These are phyloP conservation scores for Citrus reticulata DNA, from an alignment of 345 rosid genomes.

Conservation along the genomic window DNA sequence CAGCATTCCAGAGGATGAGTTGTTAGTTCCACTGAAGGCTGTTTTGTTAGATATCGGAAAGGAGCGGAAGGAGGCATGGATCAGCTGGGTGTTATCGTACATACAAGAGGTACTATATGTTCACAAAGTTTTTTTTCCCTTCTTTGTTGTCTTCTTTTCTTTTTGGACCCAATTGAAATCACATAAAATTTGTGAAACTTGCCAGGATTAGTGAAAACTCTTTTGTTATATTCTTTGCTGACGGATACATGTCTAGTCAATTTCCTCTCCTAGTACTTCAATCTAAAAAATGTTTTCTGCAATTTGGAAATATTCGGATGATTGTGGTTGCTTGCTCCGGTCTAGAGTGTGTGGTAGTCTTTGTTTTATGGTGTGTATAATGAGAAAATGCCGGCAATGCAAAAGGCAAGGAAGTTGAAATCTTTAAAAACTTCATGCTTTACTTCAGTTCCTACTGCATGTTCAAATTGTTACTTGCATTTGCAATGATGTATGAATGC, in stretches of 20 bases:
- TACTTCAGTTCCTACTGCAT: not conserved
- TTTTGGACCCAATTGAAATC: not conserved
- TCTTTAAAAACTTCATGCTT: not conserved
- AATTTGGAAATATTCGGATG: not conserved
- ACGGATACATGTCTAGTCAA: not conserved
- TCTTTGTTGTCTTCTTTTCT: not conserved
- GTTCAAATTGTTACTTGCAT: not conserved
- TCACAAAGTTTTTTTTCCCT: not conserved
- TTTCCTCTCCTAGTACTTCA: not conserved
- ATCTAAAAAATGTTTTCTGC: not conserved
- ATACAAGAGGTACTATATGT: slow-evolving; percentile 65
- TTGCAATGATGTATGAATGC: not conserved
- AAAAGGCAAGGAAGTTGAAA: not conserved
- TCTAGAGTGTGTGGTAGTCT: not conserved
- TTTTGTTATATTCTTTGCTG: not conserved
- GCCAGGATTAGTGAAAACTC: not conserved
- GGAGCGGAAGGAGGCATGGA: slow-evolving; percentile 97
- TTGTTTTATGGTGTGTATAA: not conserved
- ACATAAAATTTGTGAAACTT: not conserved
- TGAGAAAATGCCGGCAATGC: not conserved
- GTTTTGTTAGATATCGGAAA: slow-evolving; percentile 89
- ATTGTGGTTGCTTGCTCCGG: not conserved
- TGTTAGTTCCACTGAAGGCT: slow-evolving; percentile 76
- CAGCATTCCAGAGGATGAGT: slow-evolving; percentile 52
- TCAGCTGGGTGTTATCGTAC: slow-evolving; percentile 75